Conservation (phyloP, 345 rosid species). For the Salix viminalis region DNA sequence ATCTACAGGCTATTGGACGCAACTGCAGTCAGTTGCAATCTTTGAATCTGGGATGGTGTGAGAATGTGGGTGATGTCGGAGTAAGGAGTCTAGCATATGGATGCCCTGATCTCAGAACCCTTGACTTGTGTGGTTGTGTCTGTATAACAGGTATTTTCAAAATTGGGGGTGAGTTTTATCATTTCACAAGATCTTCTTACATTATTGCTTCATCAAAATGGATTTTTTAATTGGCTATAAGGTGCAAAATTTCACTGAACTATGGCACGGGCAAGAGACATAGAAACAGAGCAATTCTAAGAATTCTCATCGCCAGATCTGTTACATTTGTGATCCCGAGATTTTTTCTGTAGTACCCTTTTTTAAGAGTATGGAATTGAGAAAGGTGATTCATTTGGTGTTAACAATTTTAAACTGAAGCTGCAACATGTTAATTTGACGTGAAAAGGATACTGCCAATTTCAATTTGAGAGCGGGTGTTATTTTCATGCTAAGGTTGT, state of each 20-base stretch:
- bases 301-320: background rate
- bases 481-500: too few relatives aligned
- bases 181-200: background rate
- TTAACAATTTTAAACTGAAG: background rate
- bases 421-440: background rate
- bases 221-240: background rate
- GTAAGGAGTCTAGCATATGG: slow-evolving; percentile 82
- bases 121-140: slow-evolving; percentile 83
- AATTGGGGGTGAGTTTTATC: background rate
- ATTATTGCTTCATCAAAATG: background rate
- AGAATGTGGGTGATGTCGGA: slow-evolving; percentile 74
- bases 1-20: slow-evolving; percentile 72
- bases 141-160: slow-evolving; percentile 63
- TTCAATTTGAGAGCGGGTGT: background rate
- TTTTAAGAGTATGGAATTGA: background rate
- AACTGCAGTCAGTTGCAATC: slow-evolving; percentile 69
- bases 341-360: background rate
- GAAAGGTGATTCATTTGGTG: background rate
- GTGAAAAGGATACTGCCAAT: background rate
- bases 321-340: background rate
- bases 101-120: slow-evolving; percentile 78
- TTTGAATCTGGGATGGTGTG: slow-evolving; percentile 95
- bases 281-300: background rate
- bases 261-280: background rate
- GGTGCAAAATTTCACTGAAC: background rate